phyloP scores from a whole-genome alignment of 176 grass and related monocot species.

The Urochloa ruziziensis region DNA sequence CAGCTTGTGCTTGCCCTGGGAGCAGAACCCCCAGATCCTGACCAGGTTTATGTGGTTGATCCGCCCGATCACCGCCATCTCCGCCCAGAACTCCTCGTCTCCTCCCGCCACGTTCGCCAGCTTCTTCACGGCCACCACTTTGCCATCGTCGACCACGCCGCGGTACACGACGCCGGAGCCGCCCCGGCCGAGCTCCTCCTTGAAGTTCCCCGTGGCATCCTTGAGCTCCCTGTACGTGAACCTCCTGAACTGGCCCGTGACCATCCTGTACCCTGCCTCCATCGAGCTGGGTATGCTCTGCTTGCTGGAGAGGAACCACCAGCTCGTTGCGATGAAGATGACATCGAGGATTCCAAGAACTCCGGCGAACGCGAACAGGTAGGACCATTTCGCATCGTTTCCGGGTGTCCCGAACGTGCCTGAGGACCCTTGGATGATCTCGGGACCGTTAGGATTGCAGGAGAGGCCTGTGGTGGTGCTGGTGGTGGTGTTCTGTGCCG shows the following conservation, averaged over 20 bases:
- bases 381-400: slow-evolving; percentile 24
- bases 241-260: slow-evolving; percentile 48
- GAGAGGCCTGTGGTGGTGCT: background rate
- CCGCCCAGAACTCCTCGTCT: slow-evolving; percentile 57
- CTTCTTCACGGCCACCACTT: slow-evolving; percentile 62
- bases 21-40: slow-evolving; percentile 53
- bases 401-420: background rate
- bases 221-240: slow-evolving; percentile 58
- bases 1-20: slow-evolving; percentile 40
- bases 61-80: slow-evolving; percentile 56
- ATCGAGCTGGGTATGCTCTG: slow-evolving; percentile 16
- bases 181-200: slow-evolving; percentile 59
- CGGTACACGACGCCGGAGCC: slow-evolving; percentile 52
- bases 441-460: slow-evolving; percentile 18
- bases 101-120: slow-evolving; percentile 26
- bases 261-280: slow-evolving; percentile 49
- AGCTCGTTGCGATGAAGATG: slow-evolving; percentile 22
- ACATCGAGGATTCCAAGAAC: slow-evolving; percentile 37
- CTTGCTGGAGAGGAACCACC: slow-evolving; percentile 46
- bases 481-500: background rate
- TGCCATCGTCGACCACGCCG: slow-evolving; percentile 37
- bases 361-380: slow-evolving; percentile 34
- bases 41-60: slow-evolving; percentile 76
- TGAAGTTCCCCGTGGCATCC: slow-evolving; percentile 53
- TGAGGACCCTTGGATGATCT: background rate